These are phyloP conservation scores for Agastache rugosa DNA, from an alignment of 257 asterid genomes.

Conservation along the genomic window DNA sequence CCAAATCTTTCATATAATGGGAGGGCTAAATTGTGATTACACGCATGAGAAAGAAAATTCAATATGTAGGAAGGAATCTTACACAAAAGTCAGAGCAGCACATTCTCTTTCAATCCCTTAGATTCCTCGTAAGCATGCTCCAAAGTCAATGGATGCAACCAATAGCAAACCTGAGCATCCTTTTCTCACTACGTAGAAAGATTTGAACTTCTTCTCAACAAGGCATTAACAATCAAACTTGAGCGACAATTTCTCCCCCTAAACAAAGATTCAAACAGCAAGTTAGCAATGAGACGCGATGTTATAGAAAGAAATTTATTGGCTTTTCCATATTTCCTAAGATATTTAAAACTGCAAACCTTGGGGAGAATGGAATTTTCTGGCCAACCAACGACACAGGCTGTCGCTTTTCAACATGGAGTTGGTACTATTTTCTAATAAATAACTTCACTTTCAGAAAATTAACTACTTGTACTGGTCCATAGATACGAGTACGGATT, in stretches of 20 bases:
- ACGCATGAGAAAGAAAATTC: not conserved
- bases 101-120: conserved; percentile 34
- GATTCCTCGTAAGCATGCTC: conserved; percentile 40
- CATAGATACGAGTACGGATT: not conserved
- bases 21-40: conserved; percentile 26
- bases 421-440: not conserved
- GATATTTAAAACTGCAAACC: conserved; percentile 10
- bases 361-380: not conserved
- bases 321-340: conserved; percentile 10
- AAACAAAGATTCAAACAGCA: conserved; percentile 15
- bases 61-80: conserved; percentile 30
- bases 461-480: not conserved
- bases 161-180: conserved; percentile 28
- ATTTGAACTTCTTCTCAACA: conserved; percentile 31
- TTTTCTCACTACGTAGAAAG: conserved; percentile 32
- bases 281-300: conserved; percentile 55
- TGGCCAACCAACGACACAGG: conserved; percentile 27
- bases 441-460: not conserved
- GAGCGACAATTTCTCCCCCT: not conserved
- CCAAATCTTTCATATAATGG: not conserved
- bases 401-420: conserved; percentile 31
- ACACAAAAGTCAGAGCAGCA: conserved; percentile 46
- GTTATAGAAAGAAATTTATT: conserved; percentile 7
- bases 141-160: conserved; percentile 55
- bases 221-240: conserved; percentile 31